Evolutionary conservation across 257 asterid genomes (phyloP), one percentile per base, ranked within the genome.

Genomic region (Marsdenia floribunda): DNA sequence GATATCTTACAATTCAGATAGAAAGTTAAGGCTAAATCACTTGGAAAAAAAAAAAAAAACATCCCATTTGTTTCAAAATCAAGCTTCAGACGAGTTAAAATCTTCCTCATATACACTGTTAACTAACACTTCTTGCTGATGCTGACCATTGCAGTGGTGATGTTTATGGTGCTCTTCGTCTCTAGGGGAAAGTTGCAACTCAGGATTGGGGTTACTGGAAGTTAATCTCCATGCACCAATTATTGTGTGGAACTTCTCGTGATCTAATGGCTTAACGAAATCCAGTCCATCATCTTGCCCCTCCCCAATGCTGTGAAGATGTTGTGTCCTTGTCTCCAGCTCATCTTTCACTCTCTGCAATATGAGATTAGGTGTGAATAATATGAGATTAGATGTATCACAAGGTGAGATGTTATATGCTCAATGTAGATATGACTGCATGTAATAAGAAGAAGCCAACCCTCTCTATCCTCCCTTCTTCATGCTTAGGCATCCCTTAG

Each of bases 281-380:
- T 76, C 83, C 38, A 85, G 70, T 26, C 79, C 80, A 74, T 70
- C 79, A 3, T 82, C 82, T 76, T 64, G 79, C 64, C 66, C 70
- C 70, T 61, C 70, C 70, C 75, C 86, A 50, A 61, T 76, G 71
- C 72, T 52, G 71, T 74, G 82, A 38, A 49, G 38, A 46, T 63
- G 29, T 46, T 83, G 82, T 63, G 73, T 53, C 82, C 85, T 82
- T 86, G 79, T 79, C 54, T 84, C 83, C 82, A 90, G 79, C 81
- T 88, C 96, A 49, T 88, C 90, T 83, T 86, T 87, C 54, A 91
- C 91, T 77, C 83, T 84, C 98, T 93, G 87, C 73, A 81, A 77
- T n/a, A n/a, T n/a, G n/a, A 14, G 70, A 71, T n/a, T n/a, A 74
- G 60, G 22, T 5, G 22, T 5, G 13, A 33, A 35, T 64, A 2